phyloP scores from a whole-genome alignment of 1,139 yeast genomes.

The Yamadazyma atlantica region DNA sequence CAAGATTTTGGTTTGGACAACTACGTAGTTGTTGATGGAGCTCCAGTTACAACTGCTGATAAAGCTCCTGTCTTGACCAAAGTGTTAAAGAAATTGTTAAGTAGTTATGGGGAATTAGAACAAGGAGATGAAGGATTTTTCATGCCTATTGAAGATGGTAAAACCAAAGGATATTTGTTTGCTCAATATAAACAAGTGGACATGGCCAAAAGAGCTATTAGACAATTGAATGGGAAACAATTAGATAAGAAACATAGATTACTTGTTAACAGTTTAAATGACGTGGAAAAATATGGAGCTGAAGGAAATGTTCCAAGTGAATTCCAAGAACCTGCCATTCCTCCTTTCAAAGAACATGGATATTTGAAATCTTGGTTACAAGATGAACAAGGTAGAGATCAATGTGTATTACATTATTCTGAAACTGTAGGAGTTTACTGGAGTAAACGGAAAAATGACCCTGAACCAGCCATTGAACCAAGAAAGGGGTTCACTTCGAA shows the following conservation, averaged over 20 bases:
- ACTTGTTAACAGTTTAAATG: conserved; percentile 77
- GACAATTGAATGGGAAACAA: conserved; percentile 81
- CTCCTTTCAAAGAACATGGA: conserved; percentile 72
- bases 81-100: conserved; percentile 79
- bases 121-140: conserved; percentile 67
- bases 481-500: conserved; percentile 84
- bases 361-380: conserved; percentile 89
- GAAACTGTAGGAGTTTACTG: conserved; percentile 86
- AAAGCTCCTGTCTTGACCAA: conserved; percentile 83
- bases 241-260: conserved; percentile 92
- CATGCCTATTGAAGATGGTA: conserved; percentile 81
- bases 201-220: conserved; percentile 77
- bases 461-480: conserved; percentile 78
- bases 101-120: conserved; percentile 65
- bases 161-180: conserved; percentile 84
- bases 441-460: conserved; percentile 75
- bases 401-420: conserved; percentile 74
- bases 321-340: conserved; percentile 68
- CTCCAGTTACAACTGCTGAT: conserved; percentile 90
- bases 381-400: conserved; percentile 90
- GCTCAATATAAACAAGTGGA: conserved; percentile 73
- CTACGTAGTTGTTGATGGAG: conserved; percentile 89
- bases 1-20: conserved; percentile 66
- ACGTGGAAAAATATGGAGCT: conserved; percentile 78
- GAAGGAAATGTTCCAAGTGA: conserved; percentile 64